phyloP scores from a whole-genome alignment of 176 grass and related monocot genomes.

The Triticum urartu region DNA sequence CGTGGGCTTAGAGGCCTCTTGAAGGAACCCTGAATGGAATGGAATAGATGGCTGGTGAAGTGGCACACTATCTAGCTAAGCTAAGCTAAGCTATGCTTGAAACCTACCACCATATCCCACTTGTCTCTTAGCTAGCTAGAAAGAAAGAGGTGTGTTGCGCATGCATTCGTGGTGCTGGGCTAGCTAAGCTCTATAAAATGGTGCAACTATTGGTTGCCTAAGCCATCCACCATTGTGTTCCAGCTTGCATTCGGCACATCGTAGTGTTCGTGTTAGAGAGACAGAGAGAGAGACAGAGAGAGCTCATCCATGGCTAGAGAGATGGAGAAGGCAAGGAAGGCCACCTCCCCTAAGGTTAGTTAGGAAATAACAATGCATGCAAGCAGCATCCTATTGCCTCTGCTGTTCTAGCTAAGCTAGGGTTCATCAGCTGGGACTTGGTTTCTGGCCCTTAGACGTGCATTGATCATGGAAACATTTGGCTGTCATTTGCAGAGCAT shows the following conservation, averaged over 20 bases:
- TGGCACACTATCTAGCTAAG: constrained; percentile 27
- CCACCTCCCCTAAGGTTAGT: constrained; percentile 65
- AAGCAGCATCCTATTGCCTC: not conserved
- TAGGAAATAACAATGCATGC: constrained; percentile 1
- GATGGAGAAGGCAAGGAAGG: constrained; percentile 57
- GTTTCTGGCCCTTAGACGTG: too few relatives aligned
- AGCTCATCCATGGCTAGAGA: constrained; percentile 30
- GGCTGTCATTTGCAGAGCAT: not conserved
- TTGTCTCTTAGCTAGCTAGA: not conserved
- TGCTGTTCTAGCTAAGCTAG: not conserved
- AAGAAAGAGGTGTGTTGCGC: not conserved
- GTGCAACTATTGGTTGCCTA: constrained; percentile 49
- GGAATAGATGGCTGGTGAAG: constrained; percentile 45
- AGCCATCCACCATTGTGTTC: constrained; percentile 17
- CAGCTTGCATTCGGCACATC: not conserved
- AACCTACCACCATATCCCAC: constrained; percentile 27
- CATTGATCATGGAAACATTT: too few relatives aligned
- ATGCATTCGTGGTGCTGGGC: not conserved
- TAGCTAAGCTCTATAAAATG: constrained; percentile 38
- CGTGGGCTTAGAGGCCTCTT: not conserved
- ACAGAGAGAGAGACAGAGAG: not conserved
- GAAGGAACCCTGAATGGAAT: constrained; percentile 29
- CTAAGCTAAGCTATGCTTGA: constrained; percentile 9
- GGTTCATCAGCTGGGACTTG: not conserved
- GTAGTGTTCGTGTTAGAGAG: not conserved